These are phyloP conservation scores for Leishmania guyanensis DNA, from an alignment of 208 protist species.

Conservation along the genomic window DNA sequence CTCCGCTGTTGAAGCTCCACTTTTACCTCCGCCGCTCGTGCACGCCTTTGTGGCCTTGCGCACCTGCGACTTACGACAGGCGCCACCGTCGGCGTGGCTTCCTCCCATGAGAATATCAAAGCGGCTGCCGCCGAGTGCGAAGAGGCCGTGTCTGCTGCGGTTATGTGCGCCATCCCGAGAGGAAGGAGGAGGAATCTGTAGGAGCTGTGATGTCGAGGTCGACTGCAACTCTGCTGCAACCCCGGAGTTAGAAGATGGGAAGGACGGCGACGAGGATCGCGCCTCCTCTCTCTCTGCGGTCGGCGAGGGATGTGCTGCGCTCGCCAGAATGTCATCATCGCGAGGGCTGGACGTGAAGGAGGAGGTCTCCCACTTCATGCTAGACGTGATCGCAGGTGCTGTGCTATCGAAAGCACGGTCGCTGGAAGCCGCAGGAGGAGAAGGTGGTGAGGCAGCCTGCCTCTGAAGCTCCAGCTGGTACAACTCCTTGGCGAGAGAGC, in stretches of 20 bases:
- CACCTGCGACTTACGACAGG: slow-evolving; percentile 35
- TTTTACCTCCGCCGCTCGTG: slow-evolving; percentile 15
- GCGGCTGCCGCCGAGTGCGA: slow-evolving; percentile 36
- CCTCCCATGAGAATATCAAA: slow-evolving; percentile 63
- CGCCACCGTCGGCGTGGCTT: slow-evolving; percentile 16
- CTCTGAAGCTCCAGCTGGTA: slow-evolving; percentile 29
- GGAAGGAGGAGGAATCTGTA: background rate
- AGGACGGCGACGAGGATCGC: slow-evolving; percentile 9
- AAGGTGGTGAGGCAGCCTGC: slow-evolving; percentile 5
- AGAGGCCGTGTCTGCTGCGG: slow-evolving; percentile 6
- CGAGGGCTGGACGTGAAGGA: slow-evolving; percentile 4
- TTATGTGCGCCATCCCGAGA: background rate
- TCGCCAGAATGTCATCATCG: background rate
- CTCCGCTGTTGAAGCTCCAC: no score
- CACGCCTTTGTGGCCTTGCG: slow-evolving; percentile 38
- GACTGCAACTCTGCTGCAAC: background rate
- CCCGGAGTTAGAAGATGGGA: background rate
- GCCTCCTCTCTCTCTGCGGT: background rate
- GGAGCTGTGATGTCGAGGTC: background rate
- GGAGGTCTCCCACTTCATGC: background rate
- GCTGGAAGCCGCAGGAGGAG: background rate
- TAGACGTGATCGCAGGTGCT: background rate
- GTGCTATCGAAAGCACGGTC: background rate
- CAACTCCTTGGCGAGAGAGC: slow-evolving; percentile 39
- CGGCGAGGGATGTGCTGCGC: background rate